Conservation (phyloP, 139 green algal genomes). For the Pseudopediastrum boryanum region DNA sequence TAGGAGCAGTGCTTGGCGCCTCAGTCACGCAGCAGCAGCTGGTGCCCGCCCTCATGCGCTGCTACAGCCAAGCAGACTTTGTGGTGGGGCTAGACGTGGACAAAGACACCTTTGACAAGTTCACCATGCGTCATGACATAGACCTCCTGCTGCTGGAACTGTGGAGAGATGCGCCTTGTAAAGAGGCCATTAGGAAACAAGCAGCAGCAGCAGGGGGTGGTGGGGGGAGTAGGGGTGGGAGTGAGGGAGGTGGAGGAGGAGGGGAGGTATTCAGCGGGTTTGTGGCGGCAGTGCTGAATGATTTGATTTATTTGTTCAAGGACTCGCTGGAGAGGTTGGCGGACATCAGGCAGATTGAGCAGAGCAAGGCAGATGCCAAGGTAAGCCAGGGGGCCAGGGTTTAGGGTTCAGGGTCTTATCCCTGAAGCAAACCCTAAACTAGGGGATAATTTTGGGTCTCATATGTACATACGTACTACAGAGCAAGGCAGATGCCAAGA, state of each 20-base stretch:
- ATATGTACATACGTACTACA: no score
- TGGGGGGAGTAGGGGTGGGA: neutral
- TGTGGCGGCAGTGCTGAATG: constrained; percentile 68
- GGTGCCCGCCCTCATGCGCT: constrained; percentile 75
- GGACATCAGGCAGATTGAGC: constrained; percentile 78
- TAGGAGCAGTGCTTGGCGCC: constrained; percentile 70
- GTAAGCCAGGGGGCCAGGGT: no score
- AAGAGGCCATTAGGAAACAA: constrained; percentile 48
- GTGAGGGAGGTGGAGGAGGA: neutral
- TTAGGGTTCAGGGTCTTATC: no score
- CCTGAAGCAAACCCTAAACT: no score
- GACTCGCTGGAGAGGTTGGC: constrained; percentile 69
- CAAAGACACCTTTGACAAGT: constrained; percentile 77
- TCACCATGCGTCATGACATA: constrained; percentile 49
- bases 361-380: constrained; percentile 51
- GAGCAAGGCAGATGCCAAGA: constrained; percentile 50
- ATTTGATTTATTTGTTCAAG: constrained; percentile 87
- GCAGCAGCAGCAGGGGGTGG: constrained; percentile 32
- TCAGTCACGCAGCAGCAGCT: constrained; percentile 48
- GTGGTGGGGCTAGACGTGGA: constrained; percentile 88
- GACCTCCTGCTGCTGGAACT: constrained; percentile 80
- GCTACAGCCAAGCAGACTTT: constrained; percentile 73
- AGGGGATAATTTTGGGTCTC: no score
- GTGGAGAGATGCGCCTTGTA: constrained; percentile 69
- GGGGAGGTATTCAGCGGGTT: constrained; percentile 14